These are phyloP conservation scores for Aspergillus clavatus DNA, from an alignment of 2,329 filamentous ascomycete genomes.

Conservation along the genomic window DNA sequence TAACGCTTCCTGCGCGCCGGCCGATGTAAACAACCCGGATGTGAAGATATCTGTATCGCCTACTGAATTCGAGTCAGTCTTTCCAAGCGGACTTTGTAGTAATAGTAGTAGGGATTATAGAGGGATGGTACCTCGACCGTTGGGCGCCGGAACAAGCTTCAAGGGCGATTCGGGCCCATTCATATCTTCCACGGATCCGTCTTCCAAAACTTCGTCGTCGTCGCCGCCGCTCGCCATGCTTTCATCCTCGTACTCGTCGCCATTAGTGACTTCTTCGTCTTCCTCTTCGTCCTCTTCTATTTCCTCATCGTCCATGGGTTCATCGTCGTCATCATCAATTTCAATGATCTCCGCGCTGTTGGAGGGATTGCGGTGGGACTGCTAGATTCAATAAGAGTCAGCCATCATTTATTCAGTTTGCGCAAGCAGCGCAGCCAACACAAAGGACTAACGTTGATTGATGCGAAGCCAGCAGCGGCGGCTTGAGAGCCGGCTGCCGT, in stretches of 20 bases:
- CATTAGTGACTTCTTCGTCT: slow-evolving; percentile 7
- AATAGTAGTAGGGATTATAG: too few relatives aligned
- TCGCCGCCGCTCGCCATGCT: slow-evolving; percentile 24
- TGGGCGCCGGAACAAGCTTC: slow-evolving; percentile 10
- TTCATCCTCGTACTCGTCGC: slow-evolving; percentile 24
- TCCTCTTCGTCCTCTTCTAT: slow-evolving; percentile 27
- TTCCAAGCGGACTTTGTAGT: neutral
- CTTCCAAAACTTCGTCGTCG: slow-evolving; percentile 24
- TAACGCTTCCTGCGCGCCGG: slow-evolving; percentile 49
- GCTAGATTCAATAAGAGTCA: slow-evolving; percentile 15
- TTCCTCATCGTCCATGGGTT: slow-evolving; percentile 18
- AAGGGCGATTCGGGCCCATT: slow-evolving; percentile 25
- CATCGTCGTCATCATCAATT: slow-evolving; percentile 34
- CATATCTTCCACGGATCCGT: slow-evolving; percentile 23
- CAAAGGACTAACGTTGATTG: slow-evolving; percentile 21
- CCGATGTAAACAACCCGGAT: slow-evolving; percentile 40
- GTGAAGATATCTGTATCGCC: slow-evolving; percentile 18
- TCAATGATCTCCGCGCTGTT: slow-evolving; percentile 36
- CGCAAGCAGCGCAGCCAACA: slow-evolving; percentile 6
- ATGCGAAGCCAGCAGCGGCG: slow-evolving; percentile 19
- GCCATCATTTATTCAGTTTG: slow-evolving; percentile 9
- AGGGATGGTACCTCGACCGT: slow-evolving; percentile 15
- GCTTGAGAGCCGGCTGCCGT: slow-evolving; percentile 27
- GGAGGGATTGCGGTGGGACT: slow-evolving; percentile 13
- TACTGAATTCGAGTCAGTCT: slow-evolving; percentile 11